These are phyloP conservation scores for Podospora appendiculata DNA, from an alignment of 495 filamentous ascomycete species.

Conservation along the genomic window DNA sequence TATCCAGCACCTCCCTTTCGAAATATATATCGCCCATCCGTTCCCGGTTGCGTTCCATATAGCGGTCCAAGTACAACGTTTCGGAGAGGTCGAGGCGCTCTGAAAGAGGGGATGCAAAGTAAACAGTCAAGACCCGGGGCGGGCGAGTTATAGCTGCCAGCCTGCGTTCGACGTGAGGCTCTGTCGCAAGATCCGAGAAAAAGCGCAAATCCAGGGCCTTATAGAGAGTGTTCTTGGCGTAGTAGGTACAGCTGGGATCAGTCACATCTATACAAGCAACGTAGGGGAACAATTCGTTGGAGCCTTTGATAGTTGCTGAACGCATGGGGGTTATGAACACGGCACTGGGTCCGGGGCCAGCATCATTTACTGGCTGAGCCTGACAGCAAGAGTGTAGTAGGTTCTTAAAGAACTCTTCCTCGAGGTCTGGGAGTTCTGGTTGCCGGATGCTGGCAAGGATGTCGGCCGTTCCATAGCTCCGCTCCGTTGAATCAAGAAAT, in stretches of 20 bases:
- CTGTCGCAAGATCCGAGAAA: too few relatives aligned
- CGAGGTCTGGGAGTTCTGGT: constrained; percentile 4
- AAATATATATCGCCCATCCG: constrained; percentile 17
- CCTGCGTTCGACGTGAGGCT: too few relatives aligned
- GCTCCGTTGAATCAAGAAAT: constrained; percentile 69
- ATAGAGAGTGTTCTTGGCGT: too few relatives aligned
- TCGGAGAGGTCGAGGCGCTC: constrained; percentile 54
- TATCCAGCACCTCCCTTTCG: background rate
- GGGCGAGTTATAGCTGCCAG: constrained; percentile 43
- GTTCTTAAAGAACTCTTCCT: constrained; percentile 21
- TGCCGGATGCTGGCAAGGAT: constrained; percentile 13
- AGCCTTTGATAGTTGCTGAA: background rate
- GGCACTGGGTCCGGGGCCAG: background rate
- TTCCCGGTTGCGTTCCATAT: constrained; percentile 52
- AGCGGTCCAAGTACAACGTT: constrained; percentile 72
- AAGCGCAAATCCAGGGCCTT: too few relatives aligned
- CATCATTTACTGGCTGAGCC: too few relatives aligned
- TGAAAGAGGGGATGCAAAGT: constrained; percentile 25
- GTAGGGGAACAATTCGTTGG: background rate
- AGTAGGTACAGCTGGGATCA: too few relatives aligned
- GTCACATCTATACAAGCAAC: background rate
- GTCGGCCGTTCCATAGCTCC: constrained; percentile 76
- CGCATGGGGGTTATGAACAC: background rate
- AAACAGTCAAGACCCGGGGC: constrained; percentile 62
- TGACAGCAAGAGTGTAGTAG: background rate